Conservation (phyloP, 805 yeast genomes). For the Metschnikowia cubensis region DNA sequence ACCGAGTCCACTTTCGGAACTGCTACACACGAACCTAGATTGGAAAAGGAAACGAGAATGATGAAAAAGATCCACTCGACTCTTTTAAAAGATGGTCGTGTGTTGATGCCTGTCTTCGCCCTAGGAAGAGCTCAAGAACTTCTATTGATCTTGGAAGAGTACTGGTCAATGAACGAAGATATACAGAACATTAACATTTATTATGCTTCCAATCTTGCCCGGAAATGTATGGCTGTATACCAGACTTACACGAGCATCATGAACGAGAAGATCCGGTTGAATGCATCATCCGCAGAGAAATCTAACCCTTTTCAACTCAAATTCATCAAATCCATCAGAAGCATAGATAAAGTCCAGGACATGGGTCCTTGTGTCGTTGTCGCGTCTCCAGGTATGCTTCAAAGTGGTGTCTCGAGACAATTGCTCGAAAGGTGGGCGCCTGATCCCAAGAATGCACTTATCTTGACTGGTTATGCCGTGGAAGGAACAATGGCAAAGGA, state of each 20-base stretch:
- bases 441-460: constrained; percentile 81
- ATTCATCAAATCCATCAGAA: constrained; percentile 73
- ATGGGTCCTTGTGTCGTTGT: constrained; percentile 93
- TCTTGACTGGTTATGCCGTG: constrained; percentile 94
- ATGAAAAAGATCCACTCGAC: constrained; percentile 83
- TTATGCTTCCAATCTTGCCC: constrained; percentile 90
- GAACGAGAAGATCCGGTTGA: constrained; percentile 84
- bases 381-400: constrained; percentile 98
- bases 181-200: constrained; percentile 78
- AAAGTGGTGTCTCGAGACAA: constrained; percentile 90
- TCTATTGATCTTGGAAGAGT: constrained; percentile 84
- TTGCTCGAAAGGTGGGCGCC: constrained; percentile 96
- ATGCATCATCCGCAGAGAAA: constrained; percentile 35
- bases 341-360: constrained; percentile 82
- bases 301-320: constrained; percentile 87
- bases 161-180: constrained; percentile 84
- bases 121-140: constrained; percentile 96
- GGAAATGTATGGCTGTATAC: constrained; percentile 95
- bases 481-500: constrained; percentile 98
- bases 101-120: constrained; percentile 91
- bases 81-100: constrained; percentile 82
- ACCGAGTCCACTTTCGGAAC: constrained; percentile 98
- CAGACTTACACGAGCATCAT: constrained; percentile 96
- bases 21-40: constrained; percentile 89
- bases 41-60: constrained; percentile 77